Evolutionary conservation across 164 flowering plant genomes (phyloP).

Genomic region (Sedum album): DNA sequence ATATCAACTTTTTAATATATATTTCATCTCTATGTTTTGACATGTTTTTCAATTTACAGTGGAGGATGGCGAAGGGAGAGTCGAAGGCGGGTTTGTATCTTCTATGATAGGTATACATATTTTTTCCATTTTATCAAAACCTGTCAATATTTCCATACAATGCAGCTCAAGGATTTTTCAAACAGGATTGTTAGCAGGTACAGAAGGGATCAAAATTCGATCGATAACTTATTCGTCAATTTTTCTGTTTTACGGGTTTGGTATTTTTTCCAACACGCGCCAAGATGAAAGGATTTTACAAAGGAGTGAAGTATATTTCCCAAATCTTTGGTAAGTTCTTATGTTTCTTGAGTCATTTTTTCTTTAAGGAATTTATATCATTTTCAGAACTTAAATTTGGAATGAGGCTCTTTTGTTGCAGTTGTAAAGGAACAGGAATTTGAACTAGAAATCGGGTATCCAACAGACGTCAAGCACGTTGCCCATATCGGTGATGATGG

Average conservation of each 20-base stretch:
- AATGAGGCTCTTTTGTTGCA: slow-evolving; percentile 21
- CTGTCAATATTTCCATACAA: not conserved
- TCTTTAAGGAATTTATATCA: not conserved
- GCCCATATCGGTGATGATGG: slow-evolving; percentile 80
- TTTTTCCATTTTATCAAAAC: not conserved
- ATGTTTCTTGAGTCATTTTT: not conserved
- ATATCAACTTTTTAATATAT: not conserved
- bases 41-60: too few species aligned
- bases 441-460: slow-evolving; percentile 66
- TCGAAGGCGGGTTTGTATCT: too few species aligned
- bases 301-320: slow-evolving; percentile 62
- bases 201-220: not conserved
- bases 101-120: too few species aligned
- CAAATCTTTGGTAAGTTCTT: slow-evolving; percentile 56
- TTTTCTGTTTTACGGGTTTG: not conserved
- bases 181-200: not conserved
- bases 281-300: slow-evolving; percentile 72
- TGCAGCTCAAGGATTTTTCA: not conserved
- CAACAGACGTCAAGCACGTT: slow-evolving; percentile 81
- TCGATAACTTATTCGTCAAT: not conserved
- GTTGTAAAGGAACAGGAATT: slow-evolving; percentile 58
- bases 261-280: slow-evolving; percentile 31
- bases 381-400: not conserved
- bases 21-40: not conserved
- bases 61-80: too few species aligned